Evolutionary conservation across 2,329 filamentous ascomycete genomes (phyloP).

Genomic region (Trichoderma oligosporum): DNA sequence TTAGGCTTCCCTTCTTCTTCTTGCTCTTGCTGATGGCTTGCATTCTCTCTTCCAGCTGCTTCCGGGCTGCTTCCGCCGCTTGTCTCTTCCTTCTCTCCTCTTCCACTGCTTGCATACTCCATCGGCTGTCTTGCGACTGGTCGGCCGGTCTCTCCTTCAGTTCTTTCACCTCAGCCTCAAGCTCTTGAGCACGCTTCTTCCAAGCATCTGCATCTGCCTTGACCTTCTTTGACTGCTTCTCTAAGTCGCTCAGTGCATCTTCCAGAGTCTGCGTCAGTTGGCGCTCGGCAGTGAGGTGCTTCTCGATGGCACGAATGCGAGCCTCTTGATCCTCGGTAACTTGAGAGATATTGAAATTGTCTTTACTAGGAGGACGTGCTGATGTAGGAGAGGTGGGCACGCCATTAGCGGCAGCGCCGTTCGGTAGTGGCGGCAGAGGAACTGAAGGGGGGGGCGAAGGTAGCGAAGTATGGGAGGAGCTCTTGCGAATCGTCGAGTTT

Average conservation of each 20-base stretch:
- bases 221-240: slow-evolving; percentile 85
- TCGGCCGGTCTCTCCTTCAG: slow-evolving; percentile 51
- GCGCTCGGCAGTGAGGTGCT: slow-evolving; percentile 92
- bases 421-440: slow-evolving; percentile 86
- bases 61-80: slow-evolving; percentile 82
- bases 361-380: slow-evolving; percentile 76
- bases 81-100: slow-evolving; percentile 92
- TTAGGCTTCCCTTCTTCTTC: slow-evolving; percentile 93
- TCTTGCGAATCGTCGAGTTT: slow-evolving; percentile 75
- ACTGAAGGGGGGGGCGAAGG: slow-evolving; percentile 94
- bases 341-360: slow-evolving; percentile 63
- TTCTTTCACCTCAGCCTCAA: slow-evolving; percentile 69
- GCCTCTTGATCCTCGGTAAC: slow-evolving; percentile 92
- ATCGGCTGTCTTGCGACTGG: slow-evolving; percentile 53
- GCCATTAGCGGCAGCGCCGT: slow-evolving; percentile 42
- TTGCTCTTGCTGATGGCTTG: slow-evolving; percentile 82
- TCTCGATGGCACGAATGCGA: slow-evolving; percentile 92
- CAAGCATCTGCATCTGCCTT: slow-evolving; percentile 86
- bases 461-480: slow-evolving; percentile 73
- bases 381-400: slow-evolving; percentile 51
- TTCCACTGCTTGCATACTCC: slow-evolving; percentile 84
- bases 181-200: slow-evolving; percentile 76
- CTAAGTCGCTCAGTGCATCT: slow-evolving; percentile 90
- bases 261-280: slow-evolving; percentile 93
- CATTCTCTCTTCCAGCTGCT: slow-evolving; percentile 91